These are phyloP conservation scores for Aethionema arabicum DNA, from an alignment of 345 rosid species.

Conservation along the genomic window DNA sequence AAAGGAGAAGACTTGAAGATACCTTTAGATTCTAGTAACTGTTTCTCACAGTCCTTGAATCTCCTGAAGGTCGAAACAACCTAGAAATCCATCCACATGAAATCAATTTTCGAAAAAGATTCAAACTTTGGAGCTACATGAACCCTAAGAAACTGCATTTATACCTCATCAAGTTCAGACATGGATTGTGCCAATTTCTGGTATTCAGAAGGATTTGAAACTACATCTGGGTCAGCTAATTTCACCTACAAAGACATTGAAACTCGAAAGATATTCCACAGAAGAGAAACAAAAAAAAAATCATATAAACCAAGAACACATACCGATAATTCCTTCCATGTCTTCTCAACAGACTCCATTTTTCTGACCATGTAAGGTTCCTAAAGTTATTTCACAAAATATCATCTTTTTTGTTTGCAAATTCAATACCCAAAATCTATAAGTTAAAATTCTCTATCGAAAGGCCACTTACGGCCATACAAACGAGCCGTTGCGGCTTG, in stretches of 20 bases:
- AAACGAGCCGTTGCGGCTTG: conserved; percentile 53
- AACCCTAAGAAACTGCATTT: background rate
- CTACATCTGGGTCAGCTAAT: conserved; percentile 90
- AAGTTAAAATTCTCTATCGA: background rate
- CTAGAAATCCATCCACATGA: conserved; percentile 34
- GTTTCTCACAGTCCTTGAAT: conserved; percentile 83
- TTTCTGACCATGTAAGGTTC: conserved; percentile 76
- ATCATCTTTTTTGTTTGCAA: background rate
- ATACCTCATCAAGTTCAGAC: conserved; percentile 91
- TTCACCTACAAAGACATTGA: conserved; percentile 49
- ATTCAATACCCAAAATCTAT: background rate
- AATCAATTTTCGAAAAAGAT: conserved; percentile 1
- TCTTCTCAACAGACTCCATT: conserved; percentile 92
- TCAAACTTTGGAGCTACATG: conserved; percentile 12
- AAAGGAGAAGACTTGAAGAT: conserved; percentile 16
- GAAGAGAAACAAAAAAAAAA: too few species aligned
- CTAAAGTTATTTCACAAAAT: conserved; percentile 39
- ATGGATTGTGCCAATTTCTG: conserved; percentile 86
- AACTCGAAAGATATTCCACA: background rate
- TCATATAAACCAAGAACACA: conserved; percentile 12
- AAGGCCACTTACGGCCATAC: conserved; percentile 76
- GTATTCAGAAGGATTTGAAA: conserved; percentile 73
- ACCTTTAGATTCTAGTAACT: conserved; percentile 82
- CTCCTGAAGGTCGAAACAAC: conserved; percentile 69
- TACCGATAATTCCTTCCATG: conserved; percentile 95